These are phyloP conservation scores for Hypoxylon sp. DNA, from an alignment of 2,329 filamentous ascomycete species.

Conservation along the genomic window DNA sequence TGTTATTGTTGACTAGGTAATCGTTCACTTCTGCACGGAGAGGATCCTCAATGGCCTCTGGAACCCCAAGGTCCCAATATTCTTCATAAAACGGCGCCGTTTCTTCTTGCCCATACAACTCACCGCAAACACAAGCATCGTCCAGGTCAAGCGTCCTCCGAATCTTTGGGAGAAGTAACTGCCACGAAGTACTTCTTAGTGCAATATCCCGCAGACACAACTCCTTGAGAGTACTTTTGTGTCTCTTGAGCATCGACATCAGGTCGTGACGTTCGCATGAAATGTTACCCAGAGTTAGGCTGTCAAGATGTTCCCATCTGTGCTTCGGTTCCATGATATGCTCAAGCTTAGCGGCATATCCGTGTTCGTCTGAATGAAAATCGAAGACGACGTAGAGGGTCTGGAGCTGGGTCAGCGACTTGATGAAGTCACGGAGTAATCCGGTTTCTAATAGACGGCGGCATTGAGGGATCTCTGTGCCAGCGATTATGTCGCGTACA, in stretches of 20 bases:
- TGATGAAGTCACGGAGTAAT: constrained; percentile 47
- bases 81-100: constrained; percentile 28
- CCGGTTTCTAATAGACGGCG: constrained; percentile 43
- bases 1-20: constrained; percentile 29
- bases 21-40: constrained; percentile 31
- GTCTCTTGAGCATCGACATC: constrained; percentile 44
- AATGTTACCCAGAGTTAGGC: constrained; percentile 47
- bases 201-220: constrained; percentile 49
- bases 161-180: constrained; percentile 49
- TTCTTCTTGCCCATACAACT: constrained; percentile 45
- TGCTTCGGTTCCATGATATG: constrained; percentile 49
- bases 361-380: constrained; percentile 9
- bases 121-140: constrained; percentile 49
- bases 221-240: constrained; percentile 48
- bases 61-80: constrained; percentile 45
- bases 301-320: constrained; percentile 47
- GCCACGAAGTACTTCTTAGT: constrained; percentile 49
- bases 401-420: constrained; percentile 45
- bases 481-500: constrained; percentile 17
- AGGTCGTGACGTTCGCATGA: constrained; percentile 48
- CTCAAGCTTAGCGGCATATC: constrained; percentile 26
- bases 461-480: constrained; percentile 35
- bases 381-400: constrained; percentile 46
- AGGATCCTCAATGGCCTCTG: constrained; percentile 16
- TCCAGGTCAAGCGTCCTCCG: constrained; percentile 45